Evolutionary conservation across 1,284 basidiomycete genomes (phyloP), one percentile per base, ranked within the genome.

Genomic region (Papiliotrema laurentii): DNA sequence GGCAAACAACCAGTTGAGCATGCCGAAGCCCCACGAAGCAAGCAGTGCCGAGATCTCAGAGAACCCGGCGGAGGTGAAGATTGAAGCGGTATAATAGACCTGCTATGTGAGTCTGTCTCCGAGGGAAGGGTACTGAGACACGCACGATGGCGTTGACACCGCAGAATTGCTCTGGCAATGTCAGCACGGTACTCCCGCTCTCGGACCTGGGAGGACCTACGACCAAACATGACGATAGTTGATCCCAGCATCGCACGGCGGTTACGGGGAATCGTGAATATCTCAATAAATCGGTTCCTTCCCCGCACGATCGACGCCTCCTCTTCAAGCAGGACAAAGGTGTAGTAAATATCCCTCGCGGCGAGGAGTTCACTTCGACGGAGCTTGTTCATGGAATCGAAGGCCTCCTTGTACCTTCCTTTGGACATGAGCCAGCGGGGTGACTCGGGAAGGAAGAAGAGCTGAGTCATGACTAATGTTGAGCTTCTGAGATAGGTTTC

Each of bases 241-340:
- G 81, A 79, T 0, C 81, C 87, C 30, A 85, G 69, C 1, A 84
- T 79, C 0, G 86, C 88, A 41, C 87, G 79, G 51, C 87, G 78
- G 69, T 85, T 82, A 48, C 88, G 79, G 10, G 81, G 82, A 26
- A 87, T 76, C 14, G 80, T 81, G 72, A 87, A 87, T 48, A 87
- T 73, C 66, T 87, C 84, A 19, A 79, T 25, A 58, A 84, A 72
- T 36, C 79, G 77, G 59, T 49, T 52, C 13, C 75, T 77, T 27
- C 70, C 71, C 26, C 76, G 76, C 49, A 63, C 56, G 5, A 86
- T 76, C 49, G 81, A 75, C 19, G 76, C 71, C 72, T 89, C 88
- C 16, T 78, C 79, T 61, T 85, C 80, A 2, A 87, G 76, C 4
- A 82, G 73, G 19, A 81, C 78, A 61, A 87, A 81, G 44, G 88